Evolutionary conservation across 768 basidiomycete species (phyloP), one percentile per base, ranked within the genome.

Genomic region (Vararia minispora): DNA sequence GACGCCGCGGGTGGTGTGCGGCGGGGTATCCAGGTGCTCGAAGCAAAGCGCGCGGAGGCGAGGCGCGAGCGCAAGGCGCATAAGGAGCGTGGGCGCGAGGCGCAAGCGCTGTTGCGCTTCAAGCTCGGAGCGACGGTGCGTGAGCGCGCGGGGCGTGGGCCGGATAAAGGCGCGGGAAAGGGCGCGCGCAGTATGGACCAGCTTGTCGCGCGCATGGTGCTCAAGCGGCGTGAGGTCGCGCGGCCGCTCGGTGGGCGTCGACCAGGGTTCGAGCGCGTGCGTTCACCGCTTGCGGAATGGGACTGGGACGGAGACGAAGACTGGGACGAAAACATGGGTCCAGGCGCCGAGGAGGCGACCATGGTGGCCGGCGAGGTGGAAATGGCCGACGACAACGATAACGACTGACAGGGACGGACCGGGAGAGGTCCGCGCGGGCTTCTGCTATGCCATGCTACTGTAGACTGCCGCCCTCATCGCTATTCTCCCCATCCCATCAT

Each of bases 21-120:
- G 50, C 52, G 59, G 38, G 60, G 48, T 58, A 11, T 59, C 58
- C 5, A 66, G 64, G 13, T 67, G 16, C 9, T 39, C 18, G 46
- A 46, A 26, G 49, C 50, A 43, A 46, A 47, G 44, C 51, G 52
- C 37, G 58, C 58, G 43, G 71, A 69, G 47, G 67, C 65, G 37
- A 57, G 65, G 45, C 64, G 59, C 43, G 52, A 39, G 46, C 57
- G 68, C 44, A 74, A 71, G 53, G 57, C 61, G 35, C 69, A 72
- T 48, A 68, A 69, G 48, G 77, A 76, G 54, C 59, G 67, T 28
- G 63, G 65, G 17, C 65, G 67, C 44, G 78, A 80, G 59, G 56
- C 79, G 9, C 65, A 67, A 7, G 61, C 70, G 24, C 58, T 79
- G 43, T 55, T 80, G 45, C 62, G 72, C 48, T 52, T 79, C 44